phyloP scores from a whole-genome alignment of 495 filamentous ascomycete species.

The Letharia lupina region DNA sequence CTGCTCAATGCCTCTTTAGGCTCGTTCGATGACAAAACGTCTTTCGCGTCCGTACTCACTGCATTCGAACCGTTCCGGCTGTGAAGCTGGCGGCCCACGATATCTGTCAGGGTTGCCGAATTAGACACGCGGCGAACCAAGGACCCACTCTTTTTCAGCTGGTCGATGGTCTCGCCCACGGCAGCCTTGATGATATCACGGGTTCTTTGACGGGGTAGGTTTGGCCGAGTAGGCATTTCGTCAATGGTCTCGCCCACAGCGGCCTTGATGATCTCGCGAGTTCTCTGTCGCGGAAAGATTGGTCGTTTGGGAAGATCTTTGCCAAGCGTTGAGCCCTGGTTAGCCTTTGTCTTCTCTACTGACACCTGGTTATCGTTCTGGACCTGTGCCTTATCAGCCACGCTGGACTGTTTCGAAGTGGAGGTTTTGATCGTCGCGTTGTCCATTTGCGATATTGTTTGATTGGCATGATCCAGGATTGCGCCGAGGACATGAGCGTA shows the following conservation, averaged over 20 bases:
- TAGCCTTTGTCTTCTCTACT: background rate
- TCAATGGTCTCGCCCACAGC: background rate
- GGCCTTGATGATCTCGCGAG: background rate
- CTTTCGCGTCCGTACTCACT: background rate
- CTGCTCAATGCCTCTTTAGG: background rate
- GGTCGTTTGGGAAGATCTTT: background rate
- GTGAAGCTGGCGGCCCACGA: conserved; percentile 7
- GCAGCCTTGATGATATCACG: conserved; percentile 8
- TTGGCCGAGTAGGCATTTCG: background rate
- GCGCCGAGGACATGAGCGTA: conserved; percentile 21
- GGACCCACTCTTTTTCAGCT: background rate
- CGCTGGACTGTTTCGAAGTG: background rate
- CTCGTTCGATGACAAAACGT: background rate
- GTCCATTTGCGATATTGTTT: conserved; percentile 17
- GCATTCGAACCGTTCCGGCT: background rate
- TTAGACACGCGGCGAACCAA: background rate
- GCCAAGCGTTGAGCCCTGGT: background rate
- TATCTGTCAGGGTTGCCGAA: conserved; percentile 5
- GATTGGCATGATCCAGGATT: conserved; percentile 18
- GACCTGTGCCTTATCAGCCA: background rate
- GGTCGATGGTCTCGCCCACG: conserved; percentile 5
- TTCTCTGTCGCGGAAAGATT: background rate
- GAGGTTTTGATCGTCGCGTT: background rate
- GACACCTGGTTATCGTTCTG: background rate
- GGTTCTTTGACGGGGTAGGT: background rate